Conservation (phyloP, 495 filamentous ascomycete species). For the Neurospora sp. region DNA sequence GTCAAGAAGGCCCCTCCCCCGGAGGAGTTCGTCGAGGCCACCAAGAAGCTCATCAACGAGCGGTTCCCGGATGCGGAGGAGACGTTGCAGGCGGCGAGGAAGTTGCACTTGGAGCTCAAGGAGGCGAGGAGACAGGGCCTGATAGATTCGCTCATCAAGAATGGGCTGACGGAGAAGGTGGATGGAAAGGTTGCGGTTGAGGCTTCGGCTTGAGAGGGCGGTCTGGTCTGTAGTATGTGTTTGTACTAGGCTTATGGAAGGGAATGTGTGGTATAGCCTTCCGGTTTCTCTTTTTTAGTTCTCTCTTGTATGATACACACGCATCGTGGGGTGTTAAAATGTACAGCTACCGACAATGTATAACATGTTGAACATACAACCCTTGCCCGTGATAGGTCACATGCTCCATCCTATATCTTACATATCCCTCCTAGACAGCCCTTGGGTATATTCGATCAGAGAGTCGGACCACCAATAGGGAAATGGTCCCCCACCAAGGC, state of each 20-base stretch:
- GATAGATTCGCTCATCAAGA: constrained; percentile 15
- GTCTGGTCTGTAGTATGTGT: neutral
- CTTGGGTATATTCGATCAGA: neutral
- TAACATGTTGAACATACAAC: neutral
- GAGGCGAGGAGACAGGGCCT: constrained; percentile 28
- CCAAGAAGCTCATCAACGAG: constrained; percentile 23
- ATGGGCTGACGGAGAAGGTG: constrained; percentile 1
- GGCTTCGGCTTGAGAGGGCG: constrained; percentile 2
- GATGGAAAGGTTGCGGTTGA: constrained; percentile 4
- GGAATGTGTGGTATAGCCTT: constrained; percentile 2
- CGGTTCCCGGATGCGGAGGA: constrained; percentile 29
- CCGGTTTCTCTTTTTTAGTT: neutral
- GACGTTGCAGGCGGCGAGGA: constrained; percentile 27
- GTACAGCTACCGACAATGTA: constrained; percentile 11
- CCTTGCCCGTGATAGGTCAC: neutral
- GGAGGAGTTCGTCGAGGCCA: constrained; percentile 31
- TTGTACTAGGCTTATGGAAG: constrained; percentile 2
- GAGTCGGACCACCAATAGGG: neutral
- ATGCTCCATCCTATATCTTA: neutral
- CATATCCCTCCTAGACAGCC: neutral
- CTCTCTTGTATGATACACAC: constrained; percentile 11
- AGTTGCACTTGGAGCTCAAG: constrained; percentile 31
- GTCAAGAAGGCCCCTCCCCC: constrained; percentile 82
- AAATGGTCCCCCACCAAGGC: no score
- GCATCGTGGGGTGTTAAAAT: constrained; percentile 5